A percentile compares a stretch with the other conserved stretches of the same genome.
phyloP scores from a whole-genome alignment of 1,284 basidiomycete species.

The Butyriboletus appendiculatus region DNA sequence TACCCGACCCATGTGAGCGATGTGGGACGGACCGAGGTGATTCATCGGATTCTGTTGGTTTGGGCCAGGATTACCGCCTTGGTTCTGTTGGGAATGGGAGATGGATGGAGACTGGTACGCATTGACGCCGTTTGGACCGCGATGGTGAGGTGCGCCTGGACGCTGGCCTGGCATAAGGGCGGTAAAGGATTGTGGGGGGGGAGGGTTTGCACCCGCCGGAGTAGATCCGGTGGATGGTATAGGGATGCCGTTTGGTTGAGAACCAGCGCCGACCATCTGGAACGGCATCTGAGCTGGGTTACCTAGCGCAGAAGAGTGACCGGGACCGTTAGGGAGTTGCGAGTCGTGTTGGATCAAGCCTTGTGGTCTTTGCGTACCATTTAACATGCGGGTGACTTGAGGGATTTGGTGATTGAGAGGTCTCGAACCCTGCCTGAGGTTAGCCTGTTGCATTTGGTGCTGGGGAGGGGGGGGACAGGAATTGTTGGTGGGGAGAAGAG shows the following conservation, averaged over 20 bases:
- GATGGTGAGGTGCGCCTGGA: constrained; percentile 37
- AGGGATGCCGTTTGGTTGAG: constrained; percentile 46
- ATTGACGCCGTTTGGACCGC: constrained; percentile 39
- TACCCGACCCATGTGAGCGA: constrained; percentile 44
- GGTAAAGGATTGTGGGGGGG: constrained; percentile 24
- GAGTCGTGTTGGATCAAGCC: constrained; percentile 19
- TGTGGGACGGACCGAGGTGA: constrained; percentile 50
- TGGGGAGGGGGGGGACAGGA: constrained; percentile 15
- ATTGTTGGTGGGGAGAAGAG: constrained; percentile 12
- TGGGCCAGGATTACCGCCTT: constrained; percentile 29
- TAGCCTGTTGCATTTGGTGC: constrained; percentile 42
- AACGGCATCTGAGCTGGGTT: constrained; percentile 36
- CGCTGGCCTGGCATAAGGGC: constrained; percentile 37
- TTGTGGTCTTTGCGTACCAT: constrained; percentile 33
- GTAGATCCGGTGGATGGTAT: constrained; percentile 36
- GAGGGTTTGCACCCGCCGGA: constrained; percentile 25
- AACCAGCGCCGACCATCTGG: constrained; percentile 29
- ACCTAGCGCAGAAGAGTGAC: constrained; percentile 25
- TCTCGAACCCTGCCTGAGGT: constrained; percentile 31
- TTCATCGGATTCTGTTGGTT: constrained; percentile 43
- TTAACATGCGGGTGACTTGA: constrained; percentile 31
- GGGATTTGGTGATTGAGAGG: constrained; percentile 33
- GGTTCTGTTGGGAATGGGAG: constrained; percentile 41
- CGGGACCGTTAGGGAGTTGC: constrained; percentile 35
- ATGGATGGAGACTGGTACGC: constrained; percentile 48